Percentiles rank a stretch among this genome's conserved stretches.
Evolutionary conservation across 1,284 basidiomycete genomes (phyloP).

Genomic region (Megacollybia platyphylla): DNA sequence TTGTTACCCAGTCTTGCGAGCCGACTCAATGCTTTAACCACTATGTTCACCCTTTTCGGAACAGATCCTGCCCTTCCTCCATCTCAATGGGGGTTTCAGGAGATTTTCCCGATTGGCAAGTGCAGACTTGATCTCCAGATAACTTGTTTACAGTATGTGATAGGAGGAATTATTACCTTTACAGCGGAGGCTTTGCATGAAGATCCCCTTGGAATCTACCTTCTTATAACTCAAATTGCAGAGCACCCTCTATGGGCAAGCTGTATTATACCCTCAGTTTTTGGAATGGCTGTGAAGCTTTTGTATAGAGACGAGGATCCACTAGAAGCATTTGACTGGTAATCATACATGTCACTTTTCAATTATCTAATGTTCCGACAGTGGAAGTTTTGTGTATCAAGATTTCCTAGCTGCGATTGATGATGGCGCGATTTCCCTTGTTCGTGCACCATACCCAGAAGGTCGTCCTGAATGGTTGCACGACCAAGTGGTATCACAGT

Average conservation of each 20-base stretch:
- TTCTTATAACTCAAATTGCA: conserved; percentile 32
- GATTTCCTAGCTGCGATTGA: conserved; percentile 35
- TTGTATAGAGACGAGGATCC: conserved; percentile 21
- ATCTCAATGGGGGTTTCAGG: conserved; percentile 41
- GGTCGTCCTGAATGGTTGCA: conserved; percentile 1
- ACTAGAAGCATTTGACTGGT: conserved; percentile 16
- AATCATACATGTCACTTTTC: conserved; percentile 12
- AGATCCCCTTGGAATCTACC: conserved; percentile 28
- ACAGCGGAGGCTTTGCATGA: conserved; percentile 41
- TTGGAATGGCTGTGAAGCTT: conserved; percentile 31
- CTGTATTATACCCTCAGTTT: conserved; percentile 45
- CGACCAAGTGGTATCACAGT: conserved; percentile 5
- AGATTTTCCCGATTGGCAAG: conserved; percentile 54
- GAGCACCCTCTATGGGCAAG: conserved; percentile 54
- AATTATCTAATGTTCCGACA: not conserved
- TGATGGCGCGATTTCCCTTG: conserved; percentile 35
- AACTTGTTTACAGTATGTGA: not conserved
- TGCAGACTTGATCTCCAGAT: not conserved
- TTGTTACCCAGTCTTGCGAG: conserved; percentile 33
- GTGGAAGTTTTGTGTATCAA: conserved; percentile 25
- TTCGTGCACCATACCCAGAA: conserved; percentile 25
- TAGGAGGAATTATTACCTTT: conserved; percentile 61
- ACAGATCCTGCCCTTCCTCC: conserved; percentile 31
- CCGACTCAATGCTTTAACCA: conserved; percentile 26
- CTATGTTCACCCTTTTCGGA: conserved; percentile 55